A percentile compares a stretch with the other conserved stretches of the same genome.
These are phyloP conservation scores for Fusarium sp. DNA, from an alignment of 2,329 filamentous ascomycete species.

Conservation along the genomic window DNA sequence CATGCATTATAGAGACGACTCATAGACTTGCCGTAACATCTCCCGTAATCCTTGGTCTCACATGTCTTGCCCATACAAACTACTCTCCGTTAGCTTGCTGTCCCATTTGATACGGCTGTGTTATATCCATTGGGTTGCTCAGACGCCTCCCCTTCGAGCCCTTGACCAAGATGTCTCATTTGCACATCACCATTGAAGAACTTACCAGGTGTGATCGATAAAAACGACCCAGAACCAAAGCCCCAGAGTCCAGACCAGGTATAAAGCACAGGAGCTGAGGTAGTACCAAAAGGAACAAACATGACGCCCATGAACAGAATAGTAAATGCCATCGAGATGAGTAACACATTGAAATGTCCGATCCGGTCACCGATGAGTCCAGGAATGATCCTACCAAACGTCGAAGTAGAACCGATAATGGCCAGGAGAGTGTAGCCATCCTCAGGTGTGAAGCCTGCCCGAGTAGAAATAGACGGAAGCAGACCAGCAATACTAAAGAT, in stretches of 20 bases:
- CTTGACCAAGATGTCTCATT: background rate
- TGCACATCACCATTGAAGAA: background rate
- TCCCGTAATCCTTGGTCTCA: slow-evolving; percentile 55
- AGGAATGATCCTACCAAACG: slow-evolving; percentile 54
- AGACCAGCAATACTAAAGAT: slow-evolving; percentile 58
- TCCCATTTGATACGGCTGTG: background rate
- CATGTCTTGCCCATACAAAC: slow-evolving; percentile 58
- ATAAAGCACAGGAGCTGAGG: slow-evolving; percentile 51
- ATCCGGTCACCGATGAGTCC: slow-evolving; percentile 54
- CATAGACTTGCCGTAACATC: slow-evolving; percentile 47
- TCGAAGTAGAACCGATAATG: slow-evolving; percentile 53
- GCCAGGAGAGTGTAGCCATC: slow-evolving; percentile 55
- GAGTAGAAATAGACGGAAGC: slow-evolving; percentile 55
- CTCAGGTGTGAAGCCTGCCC: slow-evolving; percentile 46
- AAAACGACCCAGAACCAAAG: slow-evolving; percentile 57
- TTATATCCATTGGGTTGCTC: too few species aligned
- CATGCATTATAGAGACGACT: background rate
- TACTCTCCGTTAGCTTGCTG: slow-evolving; percentile 17
- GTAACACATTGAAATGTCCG: slow-evolving; percentile 54
- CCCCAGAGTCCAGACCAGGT: slow-evolving; percentile 57
- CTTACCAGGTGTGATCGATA: slow-evolving; percentile 51
- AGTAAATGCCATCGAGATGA: slow-evolving; percentile 44
- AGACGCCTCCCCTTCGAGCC: too few species aligned
- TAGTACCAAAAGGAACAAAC: slow-evolving; percentile 56
- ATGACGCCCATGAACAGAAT: slow-evolving; percentile 53